Percentiles rank a stretch among this genome's conserved stretches.
phyloP scores from a whole-genome alignment of 345 rosid genomes.

The Aquilaria sinensis region DNA sequence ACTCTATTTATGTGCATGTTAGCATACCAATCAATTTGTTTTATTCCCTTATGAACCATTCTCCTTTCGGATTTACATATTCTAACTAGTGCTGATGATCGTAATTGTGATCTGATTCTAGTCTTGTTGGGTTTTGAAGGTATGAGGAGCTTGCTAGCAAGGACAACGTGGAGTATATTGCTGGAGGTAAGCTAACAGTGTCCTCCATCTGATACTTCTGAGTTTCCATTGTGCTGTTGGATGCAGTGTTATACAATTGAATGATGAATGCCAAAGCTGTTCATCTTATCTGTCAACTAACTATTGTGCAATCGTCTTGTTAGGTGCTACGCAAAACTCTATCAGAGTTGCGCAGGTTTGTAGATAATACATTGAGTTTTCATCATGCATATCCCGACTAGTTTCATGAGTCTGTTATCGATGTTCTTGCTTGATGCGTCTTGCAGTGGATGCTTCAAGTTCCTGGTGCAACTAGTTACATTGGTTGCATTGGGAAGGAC shows the following conservation, averaged over 20 bases:
- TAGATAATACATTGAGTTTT: background rate
- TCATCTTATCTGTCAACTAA: constrained; percentile 2
- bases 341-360: constrained; percentile 91
- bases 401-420: background rate
- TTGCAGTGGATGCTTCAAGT: constrained; percentile 96
- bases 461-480: constrained; percentile 85
- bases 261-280: background rate
- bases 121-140: constrained; percentile 28
- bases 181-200: constrained; percentile 46
- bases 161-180: constrained; percentile 51
- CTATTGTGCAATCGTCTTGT: background rate
- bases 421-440: background rate
- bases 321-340: constrained; percentile 92
- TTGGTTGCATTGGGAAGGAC: constrained; percentile 94
- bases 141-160: constrained; percentile 45
- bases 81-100: background rate
- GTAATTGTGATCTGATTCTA: background rate
- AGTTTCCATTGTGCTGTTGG: background rate
- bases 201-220: background rate
- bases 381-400: background rate
- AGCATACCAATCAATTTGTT: background rate
- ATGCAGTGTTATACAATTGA: background rate
- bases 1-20: background rate
- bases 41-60: background rate
- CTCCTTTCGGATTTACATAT: background rate